These are phyloP conservation scores for Mycena citricolor DNA, from an alignment of 1,284 basidiomycete genomes.

Conservation along the genomic window DNA sequence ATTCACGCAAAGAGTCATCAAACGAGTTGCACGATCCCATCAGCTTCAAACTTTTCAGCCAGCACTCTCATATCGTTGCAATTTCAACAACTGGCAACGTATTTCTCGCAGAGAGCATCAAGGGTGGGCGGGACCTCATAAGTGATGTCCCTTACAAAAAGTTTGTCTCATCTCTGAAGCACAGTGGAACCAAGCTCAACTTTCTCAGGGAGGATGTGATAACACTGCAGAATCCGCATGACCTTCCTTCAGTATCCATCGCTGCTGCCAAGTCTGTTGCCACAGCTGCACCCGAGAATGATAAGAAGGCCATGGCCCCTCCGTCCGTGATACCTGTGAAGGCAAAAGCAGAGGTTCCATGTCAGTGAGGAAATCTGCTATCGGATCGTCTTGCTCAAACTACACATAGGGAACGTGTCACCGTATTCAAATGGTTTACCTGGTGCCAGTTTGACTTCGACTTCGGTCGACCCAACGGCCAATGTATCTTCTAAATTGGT, in stretches of 20 bases:
- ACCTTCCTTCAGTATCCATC: conserved; percentile 57
- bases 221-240: conserved; percentile 88
- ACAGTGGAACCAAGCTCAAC: conserved; percentile 10
- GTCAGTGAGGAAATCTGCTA: conserved; percentile 40
- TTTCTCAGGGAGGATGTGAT: conserved; percentile 79
- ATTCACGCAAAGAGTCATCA: conserved; percentile 73
- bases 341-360: conserved; percentile 60
- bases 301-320: conserved; percentile 32
- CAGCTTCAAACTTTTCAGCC: conserved; percentile 89
- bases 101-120: conserved; percentile 87
- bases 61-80: conserved; percentile 89
- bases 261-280: conserved; percentile 34
- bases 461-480: conserved; percentile 81
- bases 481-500: conserved; percentile 71
- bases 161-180: conserved; percentile 38
- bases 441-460: conserved; percentile 92
- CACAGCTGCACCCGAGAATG: conserved; percentile 34
- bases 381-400: conserved; percentile 6
- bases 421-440: conserved; percentile 89
- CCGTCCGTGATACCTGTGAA: conserved; percentile 42
- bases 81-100: conserved; percentile 91
- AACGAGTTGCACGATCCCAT: conserved; percentile 89
- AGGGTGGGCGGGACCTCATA: conserved; percentile 84
- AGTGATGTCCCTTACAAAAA: conserved; percentile 85
- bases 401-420: conserved; percentile 77